Evolutionary conservation across 2,329 filamentous ascomycete species (phyloP), one percentile per base, ranked within the genome.

Genomic region (Laburnicola sp.): DNA sequence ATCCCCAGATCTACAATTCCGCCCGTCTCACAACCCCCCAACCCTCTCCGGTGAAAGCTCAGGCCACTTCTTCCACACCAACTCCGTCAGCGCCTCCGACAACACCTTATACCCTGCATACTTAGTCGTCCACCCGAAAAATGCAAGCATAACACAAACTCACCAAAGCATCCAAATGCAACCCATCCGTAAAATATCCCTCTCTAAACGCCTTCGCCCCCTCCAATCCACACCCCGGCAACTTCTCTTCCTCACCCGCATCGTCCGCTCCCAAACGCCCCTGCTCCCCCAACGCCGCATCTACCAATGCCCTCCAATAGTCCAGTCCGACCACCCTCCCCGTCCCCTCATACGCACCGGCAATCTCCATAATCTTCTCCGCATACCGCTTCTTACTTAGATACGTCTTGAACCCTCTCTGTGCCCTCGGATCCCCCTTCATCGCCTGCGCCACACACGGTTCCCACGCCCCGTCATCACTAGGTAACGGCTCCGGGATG

Each of bases 361-460:
- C 70, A 51, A 75, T 72, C 43, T 69, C 58, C 57, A 75, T 63
- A 6, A 74, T 58, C 25, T 62, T 66, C 41, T 74, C 66, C 10
- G 68, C 73, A 60, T 74, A 75, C 35, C 56, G 45, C 48, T 69
- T 71, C 62, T 74, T 75, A 27, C 61, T 72, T 58, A 70, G 53
- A 51, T 72, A 75, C 4, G 69, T 74, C 45, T 45, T 63, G 39
- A 70, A 71, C 3, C 55, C 62, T n/a, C 47, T 51, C 2, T 50
- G 52, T 31, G 60, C 34, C 32, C 54, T 66, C 22, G 57, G 56
- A 25, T 44, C 48, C 2, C 21, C 3, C 3, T 53, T 42, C 8
- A 57, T 43, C 9, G 57, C 50, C 2, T 32, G 42, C 2, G 42
- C 42, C 26, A 43, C 26, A 31, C 42, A 35, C 5, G 47, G 44